These are phyloP conservation scores for Penicillium egyptiacum DNA, from an alignment of 495 filamentous ascomycete genomes.

Conservation along the genomic window DNA sequence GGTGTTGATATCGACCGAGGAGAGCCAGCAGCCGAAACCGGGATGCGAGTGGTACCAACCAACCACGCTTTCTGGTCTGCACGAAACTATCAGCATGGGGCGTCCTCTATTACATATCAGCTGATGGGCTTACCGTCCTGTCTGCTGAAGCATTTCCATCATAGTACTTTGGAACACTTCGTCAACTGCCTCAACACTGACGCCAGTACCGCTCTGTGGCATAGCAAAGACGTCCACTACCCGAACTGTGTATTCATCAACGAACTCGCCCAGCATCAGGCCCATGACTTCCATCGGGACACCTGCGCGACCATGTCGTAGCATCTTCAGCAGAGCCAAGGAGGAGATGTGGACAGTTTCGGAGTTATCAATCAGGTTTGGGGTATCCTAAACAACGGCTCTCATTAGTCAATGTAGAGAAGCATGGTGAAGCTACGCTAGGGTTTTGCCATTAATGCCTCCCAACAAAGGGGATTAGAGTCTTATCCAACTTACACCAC, in stretches of 20 bases:
- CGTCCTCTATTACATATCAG: not conserved
- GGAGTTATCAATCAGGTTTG: slow-evolving; percentile 92
- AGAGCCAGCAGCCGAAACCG: slow-evolving; percentile 98
- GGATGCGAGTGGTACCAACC: slow-evolving; percentile 99
- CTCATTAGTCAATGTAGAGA: slow-evolving; percentile 15
- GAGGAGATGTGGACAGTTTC: slow-evolving; percentile 99
- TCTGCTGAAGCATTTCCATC: slow-evolving; percentile 99
- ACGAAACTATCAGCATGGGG: not conserved
- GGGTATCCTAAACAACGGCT: slow-evolving; percentile 63
- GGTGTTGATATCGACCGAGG: slow-evolving; percentile 98
- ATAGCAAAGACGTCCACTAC: slow-evolving; percentile 99
- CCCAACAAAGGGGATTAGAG: slow-evolving; percentile 5
- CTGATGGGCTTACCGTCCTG: slow-evolving; percentile 69
- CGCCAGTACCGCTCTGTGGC: slow-evolving; percentile 98
- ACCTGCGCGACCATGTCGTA: slow-evolving; percentile 93
- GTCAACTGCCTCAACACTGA: slow-evolving; percentile 97
- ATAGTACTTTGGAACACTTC: slow-evolving; percentile 99
- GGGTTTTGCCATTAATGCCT: not conserved
- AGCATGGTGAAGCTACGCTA: slow-evolving; percentile 4
- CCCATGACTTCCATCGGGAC: slow-evolving; percentile 99
- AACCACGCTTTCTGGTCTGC: slow-evolving; percentile 90
- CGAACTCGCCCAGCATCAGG: slow-evolving; percentile 96
- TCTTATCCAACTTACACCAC: slow-evolving; percentile 62
- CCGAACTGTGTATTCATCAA: slow-evolving; percentile 97
- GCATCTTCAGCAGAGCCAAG: slow-evolving; percentile 95